A percentile compares a stretch with the other conserved stretches of the same genome.
These are phyloP conservation scores for Dichotomocladium elegans DNA, from an alignment of 371 early-diverging fungal genomes.

Conservation along the genomic window DNA sequence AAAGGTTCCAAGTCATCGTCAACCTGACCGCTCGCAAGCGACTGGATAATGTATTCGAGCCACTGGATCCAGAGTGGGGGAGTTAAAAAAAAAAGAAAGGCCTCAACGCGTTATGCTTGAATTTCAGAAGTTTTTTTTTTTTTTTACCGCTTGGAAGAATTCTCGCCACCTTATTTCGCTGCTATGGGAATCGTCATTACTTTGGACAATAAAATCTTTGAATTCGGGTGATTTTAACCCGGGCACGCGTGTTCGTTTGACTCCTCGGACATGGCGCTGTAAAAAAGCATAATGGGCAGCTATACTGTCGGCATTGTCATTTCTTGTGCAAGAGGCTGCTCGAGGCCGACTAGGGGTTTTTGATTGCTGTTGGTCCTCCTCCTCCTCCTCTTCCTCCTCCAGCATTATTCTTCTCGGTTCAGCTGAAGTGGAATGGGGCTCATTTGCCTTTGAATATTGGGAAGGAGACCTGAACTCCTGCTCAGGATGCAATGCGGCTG, in stretches of 20 bases:
- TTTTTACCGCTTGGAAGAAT: constrained; percentile 3
- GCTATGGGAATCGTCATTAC: constrained; percentile 1
- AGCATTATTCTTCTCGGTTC: too few relatives aligned
- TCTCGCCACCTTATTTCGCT: constrained; percentile 1
- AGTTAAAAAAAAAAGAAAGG: not conserved
- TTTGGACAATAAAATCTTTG: too few relatives aligned
- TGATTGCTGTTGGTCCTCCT: too few relatives aligned
- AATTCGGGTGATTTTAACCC: not conserved
- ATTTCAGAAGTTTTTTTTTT: not conserved
- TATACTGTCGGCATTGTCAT: not conserved
- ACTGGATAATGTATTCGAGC: constrained; percentile 23
- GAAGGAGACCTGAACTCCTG: too few relatives aligned
- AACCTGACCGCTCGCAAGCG: constrained; percentile 28
- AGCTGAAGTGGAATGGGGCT: too few relatives aligned
- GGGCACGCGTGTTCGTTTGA: constrained; percentile 1
- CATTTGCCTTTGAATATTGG: too few relatives aligned
- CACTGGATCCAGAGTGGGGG: too few relatives aligned
- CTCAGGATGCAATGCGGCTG: too few relatives aligned
- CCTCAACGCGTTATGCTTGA: not conserved
- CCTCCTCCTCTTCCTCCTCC: too few relatives aligned
- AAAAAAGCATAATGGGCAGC: not conserved
- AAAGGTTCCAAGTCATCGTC: constrained; percentile 31
- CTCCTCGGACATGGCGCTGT: constrained; percentile 3
- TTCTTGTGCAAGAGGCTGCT: not conserved
- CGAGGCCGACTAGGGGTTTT: too few relatives aligned